These are phyloP conservation scores for Plasmodium cynomolgi DNA, from an alignment of 169 alveolate species.

Conservation along the genomic window DNA sequence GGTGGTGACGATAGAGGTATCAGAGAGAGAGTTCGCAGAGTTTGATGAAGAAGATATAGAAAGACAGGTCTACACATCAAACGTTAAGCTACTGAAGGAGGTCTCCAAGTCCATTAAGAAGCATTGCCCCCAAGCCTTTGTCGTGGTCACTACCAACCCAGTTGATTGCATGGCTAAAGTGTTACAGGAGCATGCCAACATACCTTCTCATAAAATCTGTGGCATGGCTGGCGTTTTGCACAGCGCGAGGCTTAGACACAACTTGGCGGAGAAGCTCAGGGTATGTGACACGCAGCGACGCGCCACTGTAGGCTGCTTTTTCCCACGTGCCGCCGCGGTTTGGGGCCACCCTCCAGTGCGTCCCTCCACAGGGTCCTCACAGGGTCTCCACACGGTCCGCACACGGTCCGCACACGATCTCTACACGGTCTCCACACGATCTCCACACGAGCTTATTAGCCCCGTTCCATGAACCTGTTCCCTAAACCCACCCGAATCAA, in stretches of 20 bases:
- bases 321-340: background rate
- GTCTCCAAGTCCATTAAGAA: constrained; percentile 81
- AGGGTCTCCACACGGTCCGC: too few species aligned
- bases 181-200: constrained; percentile 78
- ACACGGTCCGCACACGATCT: too few species aligned
- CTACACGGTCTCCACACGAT: too few species aligned
- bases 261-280: constrained; percentile 78
- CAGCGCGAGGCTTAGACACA: constrained; percentile 82
- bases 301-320: too few species aligned
- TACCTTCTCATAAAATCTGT: constrained; percentile 83
- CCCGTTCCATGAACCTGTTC: background rate
- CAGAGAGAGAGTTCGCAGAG: constrained; percentile 76
- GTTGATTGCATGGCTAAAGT: constrained; percentile 82
- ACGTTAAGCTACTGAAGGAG: constrained; percentile 79
- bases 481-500: background rate
- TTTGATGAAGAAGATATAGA: constrained; percentile 81
- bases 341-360: background rate
- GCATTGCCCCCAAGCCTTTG: constrained; percentile 85
- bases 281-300: background rate
- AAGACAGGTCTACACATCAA: constrained; percentile 79
- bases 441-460: background rate
- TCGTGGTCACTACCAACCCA: constrained; percentile 85
- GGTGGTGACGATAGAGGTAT: constrained; percentile 81
- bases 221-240: constrained; percentile 85
- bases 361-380: background rate